phyloP scores from a whole-genome alignment of 73 alveolate genomes.

The Halteria grandinella region DNA sequence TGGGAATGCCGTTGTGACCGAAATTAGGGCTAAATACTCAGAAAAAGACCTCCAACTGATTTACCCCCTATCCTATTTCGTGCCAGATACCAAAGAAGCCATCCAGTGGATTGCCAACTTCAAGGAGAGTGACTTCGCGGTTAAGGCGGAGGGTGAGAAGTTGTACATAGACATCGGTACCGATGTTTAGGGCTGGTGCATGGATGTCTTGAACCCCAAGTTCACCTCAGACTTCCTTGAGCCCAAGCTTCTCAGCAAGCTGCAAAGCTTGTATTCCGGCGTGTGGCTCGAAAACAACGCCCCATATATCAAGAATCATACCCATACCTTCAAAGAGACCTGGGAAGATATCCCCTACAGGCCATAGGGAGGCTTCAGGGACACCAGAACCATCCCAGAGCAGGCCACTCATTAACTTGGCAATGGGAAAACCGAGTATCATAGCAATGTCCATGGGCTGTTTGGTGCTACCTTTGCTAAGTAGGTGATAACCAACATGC shows the following conservation, averaged over 20 bases:
- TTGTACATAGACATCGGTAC: no score
- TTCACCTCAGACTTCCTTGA: no score
- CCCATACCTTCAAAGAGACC: no score
- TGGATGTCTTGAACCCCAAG: no score
- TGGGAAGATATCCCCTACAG: background rate
- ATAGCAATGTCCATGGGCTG: background rate
- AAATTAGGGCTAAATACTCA: slow-evolving; percentile 9
- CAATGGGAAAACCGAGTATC: background rate
- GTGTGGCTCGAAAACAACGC: no score
- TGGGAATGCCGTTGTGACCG: background rate
- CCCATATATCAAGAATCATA: no score
- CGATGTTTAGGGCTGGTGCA: no score
- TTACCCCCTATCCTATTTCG: slow-evolving; percentile 23
- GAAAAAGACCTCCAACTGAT: background rate
- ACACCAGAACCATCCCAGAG: background rate
- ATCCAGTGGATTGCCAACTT: no score
- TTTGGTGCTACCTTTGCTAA: background rate
- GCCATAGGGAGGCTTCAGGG: background rate
- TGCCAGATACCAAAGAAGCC: background rate
- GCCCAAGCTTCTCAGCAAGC: no score
- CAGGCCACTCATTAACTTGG: background rate
- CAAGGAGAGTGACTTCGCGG: no score
- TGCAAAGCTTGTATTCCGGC: no score
- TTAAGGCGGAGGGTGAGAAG: no score
- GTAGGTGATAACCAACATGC: background rate